Base-by-base conservation (phyloP, 2,329 filamentous ascomycete species). In the Bipolaris gigantea region DNA sequence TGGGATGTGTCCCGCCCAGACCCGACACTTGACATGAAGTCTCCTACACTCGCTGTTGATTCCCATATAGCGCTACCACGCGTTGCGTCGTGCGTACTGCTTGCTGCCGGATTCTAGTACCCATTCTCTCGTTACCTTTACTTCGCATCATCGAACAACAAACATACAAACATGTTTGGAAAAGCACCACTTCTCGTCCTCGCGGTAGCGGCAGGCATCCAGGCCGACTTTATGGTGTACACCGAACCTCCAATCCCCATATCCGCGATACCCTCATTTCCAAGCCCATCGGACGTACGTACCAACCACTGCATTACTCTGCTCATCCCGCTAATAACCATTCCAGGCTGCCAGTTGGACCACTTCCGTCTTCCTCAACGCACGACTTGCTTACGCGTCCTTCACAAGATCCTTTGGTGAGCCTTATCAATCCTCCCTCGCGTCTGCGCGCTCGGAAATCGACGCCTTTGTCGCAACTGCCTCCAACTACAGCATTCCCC, bases 221-320 rank as follows among this genome's bases (percentile, higher is more conserved):
- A 50, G 15, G 65, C 65, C 48, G 68, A 71, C 48, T 71, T 71
- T 53, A 67, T 69, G 65, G 63, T 71, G 13, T 71, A 71, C 47
- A 71, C 66, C 1, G 62, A 60, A 23, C 65, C 65, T 4, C 68
- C 68, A 1, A 70, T 71, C 16, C 68, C 68, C 11, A 70, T 64
- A 5, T 50, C 53, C 13, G 62, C 60, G 7, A 64, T 71, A 5
- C 68, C 66, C 3, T 61, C 47, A 32, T 70, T 69, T 54, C 48
- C 61, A 1, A 62, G 65, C 46, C 55, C 56, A 35, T 50, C 58
- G 21, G 63, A 65, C 27, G 67, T 70, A 60, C 15, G 48, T 25
- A 15, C n/a, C 19, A 21, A 6, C 38, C n/a, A n/a, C 5, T 10
- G 13, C 32, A 19, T 10, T 10, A 19, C 16, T n/a, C 33, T n/a